Percentiles rank a stretch among this genome's conserved stretches.
phyloP scores from a whole-genome alignment of 306 rosid species.

The Lathyrus oleraceus region DNA sequence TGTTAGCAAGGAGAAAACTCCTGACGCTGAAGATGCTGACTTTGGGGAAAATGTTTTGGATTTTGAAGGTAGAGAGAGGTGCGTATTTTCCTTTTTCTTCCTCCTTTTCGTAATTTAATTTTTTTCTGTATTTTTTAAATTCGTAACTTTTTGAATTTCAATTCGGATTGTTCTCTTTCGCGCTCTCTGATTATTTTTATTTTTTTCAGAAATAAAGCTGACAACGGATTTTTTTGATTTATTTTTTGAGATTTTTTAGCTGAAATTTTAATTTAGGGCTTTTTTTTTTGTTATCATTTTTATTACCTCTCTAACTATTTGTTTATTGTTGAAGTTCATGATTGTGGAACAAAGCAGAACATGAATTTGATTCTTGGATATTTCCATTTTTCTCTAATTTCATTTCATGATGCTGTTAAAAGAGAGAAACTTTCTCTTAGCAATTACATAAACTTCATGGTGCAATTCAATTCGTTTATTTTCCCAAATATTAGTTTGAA shows the following conservation, averaged over 20 bases:
- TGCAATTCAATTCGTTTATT: neutral
- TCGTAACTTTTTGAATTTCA: neutral
- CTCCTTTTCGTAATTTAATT: neutral
- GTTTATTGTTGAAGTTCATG: conserved; percentile 3
- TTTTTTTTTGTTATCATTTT: neutral
- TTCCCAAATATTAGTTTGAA: neutral
- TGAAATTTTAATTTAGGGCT: neutral
- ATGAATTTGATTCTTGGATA: conserved; percentile 6
- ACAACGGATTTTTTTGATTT: conserved; percentile 11
- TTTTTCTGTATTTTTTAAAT: neutral
- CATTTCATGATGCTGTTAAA: neutral
- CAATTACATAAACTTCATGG: neutral
- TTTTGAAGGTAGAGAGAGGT: conserved; percentile 91
- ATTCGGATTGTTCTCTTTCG: neutral
- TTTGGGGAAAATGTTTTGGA: conserved; percentile 89
- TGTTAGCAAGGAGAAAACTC: conserved; percentile 24
- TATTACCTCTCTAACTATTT: neutral
- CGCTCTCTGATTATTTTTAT: neutral
- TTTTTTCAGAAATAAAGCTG: conserved; percentile 5
- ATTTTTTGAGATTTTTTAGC: neutral
- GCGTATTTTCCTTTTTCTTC: conserved; percentile 37
- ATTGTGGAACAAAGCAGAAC: conserved; percentile 11
- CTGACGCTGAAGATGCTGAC: conserved; percentile 63
- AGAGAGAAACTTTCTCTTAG: neutral
- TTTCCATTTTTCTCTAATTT: too few species aligned